phyloP scores from a whole-genome alignment of 345 rosid species.

The Euphorbia tirucalli region DNA sequence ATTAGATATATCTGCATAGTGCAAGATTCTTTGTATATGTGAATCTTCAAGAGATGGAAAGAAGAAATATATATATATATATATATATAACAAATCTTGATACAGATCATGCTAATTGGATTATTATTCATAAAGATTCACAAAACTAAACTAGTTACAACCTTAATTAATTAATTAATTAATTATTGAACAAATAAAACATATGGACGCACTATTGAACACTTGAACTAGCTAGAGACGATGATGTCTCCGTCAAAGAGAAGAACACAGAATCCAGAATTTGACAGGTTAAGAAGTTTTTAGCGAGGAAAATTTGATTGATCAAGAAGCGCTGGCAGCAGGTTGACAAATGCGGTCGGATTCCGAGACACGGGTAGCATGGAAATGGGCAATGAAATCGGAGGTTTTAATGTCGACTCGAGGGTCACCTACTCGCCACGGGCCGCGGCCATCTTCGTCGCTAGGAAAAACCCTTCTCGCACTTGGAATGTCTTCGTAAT shows the following conservation, averaged over 20 bases:
- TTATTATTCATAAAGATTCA: conserved; percentile 5
- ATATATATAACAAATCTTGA: neutral
- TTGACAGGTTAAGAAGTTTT: too few relatives aligned
- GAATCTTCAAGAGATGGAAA: neutral
- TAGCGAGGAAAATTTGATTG: neutral
- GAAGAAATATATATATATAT: neutral
- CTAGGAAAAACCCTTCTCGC: conserved; percentile 26
- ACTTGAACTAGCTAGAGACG: neutral
- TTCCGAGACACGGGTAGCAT: conserved; percentile 44
- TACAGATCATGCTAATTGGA: neutral
- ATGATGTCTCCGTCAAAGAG: neutral
- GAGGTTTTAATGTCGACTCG: conserved; percentile 40
- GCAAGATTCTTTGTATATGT: neutral
- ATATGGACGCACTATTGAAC: neutral
- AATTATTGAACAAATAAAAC: conserved; percentile 7
- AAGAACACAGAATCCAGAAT: neutral
- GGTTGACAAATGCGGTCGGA: conserved; percentile 33
- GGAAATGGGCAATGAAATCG: conserved; percentile 54
- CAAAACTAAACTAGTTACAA: conserved; percentile 7
- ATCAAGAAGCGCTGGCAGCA: neutral
- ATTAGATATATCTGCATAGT: too few relatives aligned
- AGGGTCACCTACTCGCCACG: conserved; percentile 41
- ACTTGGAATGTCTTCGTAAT: conserved; percentile 11
- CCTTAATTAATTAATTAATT: neutral
- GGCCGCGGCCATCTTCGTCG: conserved; percentile 38